A percentile compares a stretch with the other conserved stretches of the same genome.
Evolutionary conservation across 306 rosid genomes (phyloP).

Genomic region (Prunus campanulata): DNA sequence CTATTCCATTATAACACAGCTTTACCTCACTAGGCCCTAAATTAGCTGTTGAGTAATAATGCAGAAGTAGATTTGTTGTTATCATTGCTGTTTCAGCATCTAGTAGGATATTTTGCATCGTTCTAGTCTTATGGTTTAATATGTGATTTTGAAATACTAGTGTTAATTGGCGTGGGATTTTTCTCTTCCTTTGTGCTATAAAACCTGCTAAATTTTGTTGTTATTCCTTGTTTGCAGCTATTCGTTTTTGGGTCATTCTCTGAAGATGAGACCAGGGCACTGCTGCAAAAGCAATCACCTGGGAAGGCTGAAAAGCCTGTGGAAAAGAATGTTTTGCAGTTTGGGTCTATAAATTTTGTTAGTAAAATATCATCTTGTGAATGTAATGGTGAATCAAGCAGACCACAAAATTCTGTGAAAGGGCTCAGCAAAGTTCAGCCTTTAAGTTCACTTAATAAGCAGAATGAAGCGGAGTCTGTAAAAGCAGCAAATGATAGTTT

Average conservation of each 20-base stretch:
- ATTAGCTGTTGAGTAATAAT: not conserved
- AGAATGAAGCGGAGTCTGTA: constrained; percentile 35
- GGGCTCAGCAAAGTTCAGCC: constrained; percentile 25
- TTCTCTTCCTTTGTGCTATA: not conserved
- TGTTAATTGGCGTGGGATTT: not conserved
- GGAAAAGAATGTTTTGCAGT: constrained; percentile 55
- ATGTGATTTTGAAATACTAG: not conserved
- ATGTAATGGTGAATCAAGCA: constrained; percentile 30
- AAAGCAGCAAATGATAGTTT: constrained; percentile 19
- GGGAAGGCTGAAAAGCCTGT: constrained; percentile 41
- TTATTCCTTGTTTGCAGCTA: constrained; percentile 32
- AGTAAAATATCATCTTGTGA: constrained; percentile 15
- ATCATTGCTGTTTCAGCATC: not conserved
- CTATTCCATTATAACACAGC: not conserved
- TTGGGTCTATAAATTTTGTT: constrained; percentile 59
- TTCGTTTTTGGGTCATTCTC: constrained; percentile 83
- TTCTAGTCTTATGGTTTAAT: not conserved
- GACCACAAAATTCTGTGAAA: constrained; percentile 27
- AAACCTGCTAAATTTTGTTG: not conserved
- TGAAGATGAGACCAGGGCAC: constrained; percentile 80
- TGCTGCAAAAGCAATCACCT: constrained; percentile 44
- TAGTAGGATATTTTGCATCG: not conserved
- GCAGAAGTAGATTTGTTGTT: not conserved
- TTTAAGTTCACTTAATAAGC: constrained; percentile 26
- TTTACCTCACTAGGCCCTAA: not conserved